Evolutionary conservation across 371 early-diverging fungal species (phyloP), one percentile per base, ranked within the genome.

Genomic region (Fennellomyces sp.): DNA sequence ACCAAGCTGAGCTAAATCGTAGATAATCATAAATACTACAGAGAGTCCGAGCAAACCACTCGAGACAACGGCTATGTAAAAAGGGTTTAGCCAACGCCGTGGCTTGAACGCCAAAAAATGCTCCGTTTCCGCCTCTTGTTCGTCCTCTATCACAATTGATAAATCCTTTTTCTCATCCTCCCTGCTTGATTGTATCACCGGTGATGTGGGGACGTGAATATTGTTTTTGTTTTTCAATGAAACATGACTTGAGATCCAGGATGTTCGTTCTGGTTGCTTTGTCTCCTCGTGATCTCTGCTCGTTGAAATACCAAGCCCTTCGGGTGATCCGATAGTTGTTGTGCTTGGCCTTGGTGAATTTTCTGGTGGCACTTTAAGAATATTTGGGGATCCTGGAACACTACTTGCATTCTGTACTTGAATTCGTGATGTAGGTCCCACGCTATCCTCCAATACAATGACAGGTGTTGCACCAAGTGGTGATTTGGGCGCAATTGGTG

Each of bases 11-110:
- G 62, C 64, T 36, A 78, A 39, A 61, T 73, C 64, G 52, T 67
- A 78, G 8, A 75, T 67, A n/a, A 78, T 73, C 70, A 73, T 78
- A 28, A 75, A 75, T 3, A 69, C 29, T 10, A 78, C 63, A 2
- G 76, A 58, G 10, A 67, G 13, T 31, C 48, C 39, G 33, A 75
- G 45, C 0, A 66, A 52, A 30, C 47, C 42, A 50, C 75, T 65
- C 2, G 65, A 52, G 2, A 69, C 21, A 12, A 73, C 42, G 13
- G 79, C 79, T n/a, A 73, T 50, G 47, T 69, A 61, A 27, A 78
- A 72, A 0, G 79, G 73, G 45, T 73, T 75, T 2, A 75, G 39
- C 57, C 69, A 65, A 27, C 42, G 25, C 35, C 61, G 55, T 15
- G 54, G 33, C 8, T 65, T 48, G 52, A 78, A 78, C 2, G 78